Evolutionary conservation across 768 basidiomycete species (phyloP).

Genomic region (Tephrocybe sp.): DNA sequence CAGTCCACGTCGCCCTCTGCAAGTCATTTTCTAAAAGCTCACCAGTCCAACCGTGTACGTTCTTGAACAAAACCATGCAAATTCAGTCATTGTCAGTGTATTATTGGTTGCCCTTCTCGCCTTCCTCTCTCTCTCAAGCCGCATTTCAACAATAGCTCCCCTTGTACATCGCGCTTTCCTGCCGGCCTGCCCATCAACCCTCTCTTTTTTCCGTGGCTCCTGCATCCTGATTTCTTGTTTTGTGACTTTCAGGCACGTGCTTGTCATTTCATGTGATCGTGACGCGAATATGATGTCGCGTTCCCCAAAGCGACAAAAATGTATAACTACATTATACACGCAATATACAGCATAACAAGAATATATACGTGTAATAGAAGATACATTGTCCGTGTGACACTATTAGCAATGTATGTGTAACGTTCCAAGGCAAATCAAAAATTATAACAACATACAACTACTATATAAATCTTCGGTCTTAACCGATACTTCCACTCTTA

Average conservation of each 20-base stretch:
- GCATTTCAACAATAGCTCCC: not conserved
- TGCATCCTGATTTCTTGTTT: conserved; percentile 16
- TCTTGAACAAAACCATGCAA: conserved; percentile 13
- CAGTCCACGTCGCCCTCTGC: conserved; percentile 4
- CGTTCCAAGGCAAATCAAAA: not conserved
- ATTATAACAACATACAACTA: not conserved
- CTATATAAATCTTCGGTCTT: conserved; percentile 3
- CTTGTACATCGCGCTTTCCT: not conserved
- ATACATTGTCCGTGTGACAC: not conserved
- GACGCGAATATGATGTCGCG: too few species aligned
- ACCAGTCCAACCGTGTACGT: conserved; percentile 12
- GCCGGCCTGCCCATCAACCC: conserved; percentile 13
- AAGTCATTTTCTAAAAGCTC: conserved; percentile 14
- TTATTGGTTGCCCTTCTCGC: conserved; percentile 2
- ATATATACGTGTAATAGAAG: too few species aligned
- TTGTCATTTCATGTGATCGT: conserved; percentile 23
- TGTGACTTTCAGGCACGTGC: conserved; percentile 24
- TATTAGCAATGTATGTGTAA: not conserved
- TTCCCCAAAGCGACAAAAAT: too few species aligned
- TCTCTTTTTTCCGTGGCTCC: conserved; percentile 12
- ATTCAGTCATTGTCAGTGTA: conserved; percentile 5
- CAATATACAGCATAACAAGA: too few species aligned
- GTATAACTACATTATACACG: too few species aligned
- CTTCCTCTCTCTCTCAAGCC: not conserved
- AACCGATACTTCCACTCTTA: conserved; percentile 36